A percentile compares a stretch with the other conserved stretches of the same genome.
Evolutionary conservation across 768 basidiomycete genomes (phyloP).

Genomic region (Lyophyllum shimeji): DNA sequence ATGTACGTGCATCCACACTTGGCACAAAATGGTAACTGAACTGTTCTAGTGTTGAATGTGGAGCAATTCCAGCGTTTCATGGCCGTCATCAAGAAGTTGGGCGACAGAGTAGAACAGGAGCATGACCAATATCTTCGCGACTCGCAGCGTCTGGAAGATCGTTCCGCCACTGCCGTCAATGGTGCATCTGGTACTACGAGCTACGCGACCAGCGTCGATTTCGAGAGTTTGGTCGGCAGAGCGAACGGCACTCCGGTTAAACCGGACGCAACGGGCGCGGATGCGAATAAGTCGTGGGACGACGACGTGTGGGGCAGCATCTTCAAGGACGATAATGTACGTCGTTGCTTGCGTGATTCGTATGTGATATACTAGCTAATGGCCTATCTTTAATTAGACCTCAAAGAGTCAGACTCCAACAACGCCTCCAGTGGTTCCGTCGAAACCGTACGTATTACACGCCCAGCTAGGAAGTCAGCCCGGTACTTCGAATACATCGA

Average conservation of each 20-base stretch:
- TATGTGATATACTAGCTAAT: not conserved
- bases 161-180: conserved; percentile 48
- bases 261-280: conserved; percentile 37
- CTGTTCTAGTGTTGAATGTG: conserved; percentile 62
- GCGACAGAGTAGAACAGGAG: conserved; percentile 89
- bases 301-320: conserved; percentile 88
- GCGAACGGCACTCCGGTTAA: conserved; percentile 44
- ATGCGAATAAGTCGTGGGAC: conserved; percentile 58
- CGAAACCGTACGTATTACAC: conserved; percentile 26
- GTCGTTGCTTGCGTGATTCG: conserved; percentile 8
- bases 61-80: conserved; percentile 94
- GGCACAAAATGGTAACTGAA: conserved; percentile 3
- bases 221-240: conserved; percentile 82
- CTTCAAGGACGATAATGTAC: conserved; percentile 42
- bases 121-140: conserved; percentile 92
- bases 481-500: conserved; percentile 30
- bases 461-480: conserved; percentile 36
- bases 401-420: conserved; percentile 26
- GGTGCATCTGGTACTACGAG: conserved; percentile 33
- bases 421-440: conserved; percentile 13
- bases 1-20: conserved; percentile 43
- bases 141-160: conserved; percentile 87
- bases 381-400: not conserved
- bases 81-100: conserved; percentile 72
- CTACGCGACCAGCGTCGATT: conserved; percentile 65